A percentile compares a stretch with the other conserved stretches of the same genome.
These are phyloP conservation scores for Paramecium biaurelia DNA, from an alignment of 73 alveolate species.

Conservation along the genomic window DNA sequence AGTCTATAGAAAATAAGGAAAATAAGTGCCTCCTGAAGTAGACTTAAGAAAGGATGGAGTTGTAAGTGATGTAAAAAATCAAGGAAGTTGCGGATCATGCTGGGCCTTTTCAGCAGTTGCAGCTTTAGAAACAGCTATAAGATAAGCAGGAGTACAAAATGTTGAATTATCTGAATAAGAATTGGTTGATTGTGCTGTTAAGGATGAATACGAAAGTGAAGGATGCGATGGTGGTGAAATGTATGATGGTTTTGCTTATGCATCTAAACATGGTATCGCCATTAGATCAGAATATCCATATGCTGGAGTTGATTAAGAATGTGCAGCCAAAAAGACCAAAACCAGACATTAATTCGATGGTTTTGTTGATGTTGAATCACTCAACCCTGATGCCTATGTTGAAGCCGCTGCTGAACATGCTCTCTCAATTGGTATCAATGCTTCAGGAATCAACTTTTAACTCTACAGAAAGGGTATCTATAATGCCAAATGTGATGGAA, in stretches of 20 bases:
- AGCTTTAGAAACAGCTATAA: constrained; percentile 55
- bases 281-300: constrained; percentile 40
- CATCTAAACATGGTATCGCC: neutral
- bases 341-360: constrained; percentile 17
- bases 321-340: neutral
- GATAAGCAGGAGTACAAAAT: neutral
- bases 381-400: neutral
- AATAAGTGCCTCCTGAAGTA: constrained; percentile 29
- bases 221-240: constrained; percentile 86
- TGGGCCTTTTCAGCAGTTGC: constrained; percentile 70
- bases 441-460: constrained; percentile 2
- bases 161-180: constrained; percentile 69
- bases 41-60: constrained; percentile 70
- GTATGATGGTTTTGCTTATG: constrained; percentile 76
- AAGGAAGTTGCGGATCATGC: constrained; percentile 65
- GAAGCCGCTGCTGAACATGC: constrained; percentile 40
- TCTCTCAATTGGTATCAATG: constrained; percentile 9
- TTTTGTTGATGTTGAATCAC: neutral
- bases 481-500: neutral
- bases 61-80: constrained; percentile 36
- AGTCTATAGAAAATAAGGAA: neutral
- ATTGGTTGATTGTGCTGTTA: constrained; percentile 69
- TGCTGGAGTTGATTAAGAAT: constrained; percentile 1
- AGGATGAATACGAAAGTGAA: constrained; percentile 38
- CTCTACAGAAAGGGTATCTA: neutral